Evolutionary conservation across 83 land plant species (phyloP).

Genomic region (Picea engelmannii): DNA sequence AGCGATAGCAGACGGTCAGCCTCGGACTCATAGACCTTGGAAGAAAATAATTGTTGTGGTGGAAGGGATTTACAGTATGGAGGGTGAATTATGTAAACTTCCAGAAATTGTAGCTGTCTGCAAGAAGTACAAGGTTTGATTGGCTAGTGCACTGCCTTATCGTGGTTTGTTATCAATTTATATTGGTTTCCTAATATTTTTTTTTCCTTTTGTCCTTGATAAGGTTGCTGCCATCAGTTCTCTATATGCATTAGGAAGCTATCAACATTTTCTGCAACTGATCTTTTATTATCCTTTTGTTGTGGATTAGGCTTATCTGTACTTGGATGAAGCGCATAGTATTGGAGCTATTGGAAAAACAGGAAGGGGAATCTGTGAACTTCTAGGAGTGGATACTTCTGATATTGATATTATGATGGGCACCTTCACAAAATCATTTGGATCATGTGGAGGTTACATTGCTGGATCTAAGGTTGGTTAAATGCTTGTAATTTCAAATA

Average conservation of each 20-base stretch:
- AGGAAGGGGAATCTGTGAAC: conserved; percentile 96
- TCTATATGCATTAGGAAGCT: neutral
- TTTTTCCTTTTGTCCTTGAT: neutral
- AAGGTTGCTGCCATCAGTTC: neutral
- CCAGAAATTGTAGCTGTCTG: conserved; percentile 87
- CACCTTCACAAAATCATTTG: conserved; percentile 97
- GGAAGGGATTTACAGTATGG: conserved; percentile 99
- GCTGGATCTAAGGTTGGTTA: conserved; percentile 83
- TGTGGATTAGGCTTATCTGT: conserved; percentile 65
- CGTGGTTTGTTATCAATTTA: conserved; percentile 17
- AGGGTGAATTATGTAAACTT: conserved; percentile 90
- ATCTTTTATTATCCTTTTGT: neutral
- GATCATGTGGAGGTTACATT: conserved; percentile 98
- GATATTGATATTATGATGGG: conserved; percentile 99
- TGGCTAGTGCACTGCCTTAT: neutral
- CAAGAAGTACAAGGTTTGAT: conserved; percentile 87
- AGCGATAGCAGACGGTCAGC: conserved; percentile 95
- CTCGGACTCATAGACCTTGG: conserved; percentile 96
- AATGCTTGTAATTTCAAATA: neutral
- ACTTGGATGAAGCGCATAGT: conserved; percentile 98
- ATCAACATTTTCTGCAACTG: neutral
- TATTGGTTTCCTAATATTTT: conserved; percentile 6
- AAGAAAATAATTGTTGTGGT: conserved; percentile 93
- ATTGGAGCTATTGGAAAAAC: conserved; percentile 96
- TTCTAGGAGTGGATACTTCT: conserved; percentile 87